Evolutionary conservation across 495 filamentous ascomycete genomes (phyloP), one percentile per base, ranked within the genome.

Genomic region (Penicillium coprophilum): DNA sequence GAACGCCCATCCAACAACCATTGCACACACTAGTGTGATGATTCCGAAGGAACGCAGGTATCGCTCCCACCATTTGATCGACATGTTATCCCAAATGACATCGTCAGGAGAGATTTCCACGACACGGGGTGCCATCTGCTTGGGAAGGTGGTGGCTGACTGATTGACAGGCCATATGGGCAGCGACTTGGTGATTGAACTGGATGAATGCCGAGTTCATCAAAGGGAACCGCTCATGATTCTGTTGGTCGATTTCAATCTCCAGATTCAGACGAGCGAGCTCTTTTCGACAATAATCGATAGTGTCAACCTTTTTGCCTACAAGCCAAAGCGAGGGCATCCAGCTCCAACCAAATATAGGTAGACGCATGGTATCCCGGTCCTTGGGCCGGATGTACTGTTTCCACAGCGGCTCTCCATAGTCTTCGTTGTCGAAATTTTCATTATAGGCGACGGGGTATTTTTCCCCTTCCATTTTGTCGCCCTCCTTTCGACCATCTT

Each of bases 21-120:
- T 89, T 17, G 76, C 91, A 49, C 74, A 69, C 13, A 93, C 89
- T 27, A 90, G 56, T 39, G 75, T 73, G 23, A 90, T 72, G 20
- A 94, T 85, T 30, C 85, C 65, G 50, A 76, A 80, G 40, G 85
- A 87, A 32, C 94, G 85, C 21, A 90, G 61, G 79, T 94, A 96
- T 45, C 86, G 84, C 62, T 91, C 86, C 89, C 90, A 97, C 94
- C 95, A 97, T 62, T 84, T 87, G 63, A 97, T 88, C 3, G 89
- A 93, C 89, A 98, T 93, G 69, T 98, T 98, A 57, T 96, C 89
- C 94, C 94, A 98, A 49, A 97, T 80, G 20, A 98, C 92, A 71
- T 97, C 92, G 53, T 89, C 85, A 0, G 94, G 94, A 28, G 90
- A 91, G 46, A 98, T 93, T 66, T 97, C 94, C 17, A 97, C 88